Conservation (phyloP, 1,139 yeast genomes). For the Suhomyces chickasaworum region DNA sequence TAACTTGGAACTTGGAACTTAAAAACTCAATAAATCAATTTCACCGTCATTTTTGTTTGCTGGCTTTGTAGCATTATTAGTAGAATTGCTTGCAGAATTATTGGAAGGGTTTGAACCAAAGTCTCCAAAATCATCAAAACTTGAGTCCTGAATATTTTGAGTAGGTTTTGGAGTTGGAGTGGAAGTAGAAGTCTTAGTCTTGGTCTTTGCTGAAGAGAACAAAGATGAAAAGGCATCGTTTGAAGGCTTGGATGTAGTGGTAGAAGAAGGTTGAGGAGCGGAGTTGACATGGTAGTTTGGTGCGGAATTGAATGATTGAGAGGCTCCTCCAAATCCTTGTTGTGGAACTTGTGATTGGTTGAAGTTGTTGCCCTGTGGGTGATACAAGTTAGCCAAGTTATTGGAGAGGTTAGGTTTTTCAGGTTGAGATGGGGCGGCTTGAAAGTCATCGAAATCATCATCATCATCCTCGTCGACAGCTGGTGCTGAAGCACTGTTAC, state of each 20-base stretch:
- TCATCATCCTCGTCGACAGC: conserved; percentile 44
- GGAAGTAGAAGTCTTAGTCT: conserved; percentile 19
- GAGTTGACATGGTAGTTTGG: conserved; percentile 23
- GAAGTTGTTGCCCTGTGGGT: conserved; percentile 20
- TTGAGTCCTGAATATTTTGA: conserved; percentile 2
- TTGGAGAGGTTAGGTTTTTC: conserved; percentile 33
- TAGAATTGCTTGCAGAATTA: conserved; percentile 17
- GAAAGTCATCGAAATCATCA: conserved; percentile 95
- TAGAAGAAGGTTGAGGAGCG: conserved; percentile 22
- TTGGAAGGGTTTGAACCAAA: conserved; percentile 13
- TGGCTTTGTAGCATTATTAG: conserved; percentile 12
- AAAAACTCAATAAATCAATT: conserved; percentile 49
- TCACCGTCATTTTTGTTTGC: conserved; percentile 26
- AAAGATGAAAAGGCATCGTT: conserved; percentile 83
- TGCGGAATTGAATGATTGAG: conserved; percentile 23
- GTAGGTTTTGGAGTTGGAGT: conserved; percentile 14
- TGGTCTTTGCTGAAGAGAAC: conserved; percentile 70
- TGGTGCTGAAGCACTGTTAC: conserved; percentile 22
- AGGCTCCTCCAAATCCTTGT: conserved; percentile 6
- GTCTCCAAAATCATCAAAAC: conserved; percentile 13
- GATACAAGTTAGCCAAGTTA: conserved; percentile 44
- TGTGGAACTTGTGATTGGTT: conserved; percentile 19
- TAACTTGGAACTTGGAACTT: too few species aligned
- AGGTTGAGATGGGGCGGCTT: conserved; percentile 63
- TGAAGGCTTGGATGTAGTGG: conserved; percentile 39